These are phyloP conservation scores for Boletus rex-veris DNA, from an alignment of 768 basidiomycete genomes.

Conservation along the genomic window DNA sequence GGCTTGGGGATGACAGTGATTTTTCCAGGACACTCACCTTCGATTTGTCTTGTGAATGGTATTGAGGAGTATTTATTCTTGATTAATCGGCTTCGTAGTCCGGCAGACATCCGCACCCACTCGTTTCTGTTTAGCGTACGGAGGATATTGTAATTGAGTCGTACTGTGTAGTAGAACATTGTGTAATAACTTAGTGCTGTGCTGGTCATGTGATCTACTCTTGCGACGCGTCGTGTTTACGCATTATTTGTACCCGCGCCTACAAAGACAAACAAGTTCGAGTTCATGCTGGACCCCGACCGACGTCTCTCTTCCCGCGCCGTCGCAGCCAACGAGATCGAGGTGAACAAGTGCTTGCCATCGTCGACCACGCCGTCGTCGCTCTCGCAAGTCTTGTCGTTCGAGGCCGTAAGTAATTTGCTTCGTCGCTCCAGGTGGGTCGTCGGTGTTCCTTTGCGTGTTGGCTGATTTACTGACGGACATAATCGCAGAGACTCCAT, in stretches of 20 bases:
- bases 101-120: neutral
- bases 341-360: conserved; percentile 19
- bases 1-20: neutral
- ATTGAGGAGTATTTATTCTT: conserved; percentile 7
- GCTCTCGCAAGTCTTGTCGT: conserved; percentile 18
- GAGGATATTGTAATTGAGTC: conserved; percentile 2
- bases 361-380: conserved; percentile 18
- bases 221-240: conserved; percentile 28
- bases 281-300: conserved; percentile 15
- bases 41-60: conserved; percentile 30
- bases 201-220: conserved; percentile 24
- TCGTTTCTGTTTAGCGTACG: conserved; percentile 4
- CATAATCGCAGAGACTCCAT: conserved; percentile 6
- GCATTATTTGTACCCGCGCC: conserved; percentile 26
- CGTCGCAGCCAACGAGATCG: conserved; percentile 16
- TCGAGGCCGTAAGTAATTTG: conserved; percentile 26
- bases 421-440: conserved; percentile 24
- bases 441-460: neutral
- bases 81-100: neutral
- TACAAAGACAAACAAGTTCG: conserved; percentile 35
- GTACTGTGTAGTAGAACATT: neutral
- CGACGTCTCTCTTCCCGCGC: conserved; percentile 15
- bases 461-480: neutral
- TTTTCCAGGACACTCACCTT: conserved; percentile 24
- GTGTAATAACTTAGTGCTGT: neutral